A percentile compares a stretch with the other conserved stretches of the same genome.
phyloP scores from a whole-genome alignment of 1,284 basidiomycete species.

The Naganishia liquefaciens region DNA sequence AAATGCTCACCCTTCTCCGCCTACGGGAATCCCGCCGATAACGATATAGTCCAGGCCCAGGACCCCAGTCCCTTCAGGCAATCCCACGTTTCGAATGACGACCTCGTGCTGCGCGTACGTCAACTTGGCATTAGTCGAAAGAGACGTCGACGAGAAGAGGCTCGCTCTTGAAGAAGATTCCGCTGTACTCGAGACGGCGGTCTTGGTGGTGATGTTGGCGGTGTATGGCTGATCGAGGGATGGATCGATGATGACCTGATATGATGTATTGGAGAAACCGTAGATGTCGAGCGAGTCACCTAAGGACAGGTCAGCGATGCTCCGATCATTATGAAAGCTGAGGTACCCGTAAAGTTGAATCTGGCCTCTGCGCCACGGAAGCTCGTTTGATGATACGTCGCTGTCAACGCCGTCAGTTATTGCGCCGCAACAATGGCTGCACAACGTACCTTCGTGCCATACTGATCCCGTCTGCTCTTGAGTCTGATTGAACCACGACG shows the following conservation, averaged over 20 bases:
- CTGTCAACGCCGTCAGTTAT: constrained; percentile 31
- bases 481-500: constrained; percentile 47
- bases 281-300: constrained; percentile 42
- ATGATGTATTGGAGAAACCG: constrained; percentile 42
- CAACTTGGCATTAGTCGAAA: constrained; percentile 31
- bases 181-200: not conserved
- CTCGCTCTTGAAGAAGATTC: constrained; percentile 34
- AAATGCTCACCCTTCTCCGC: constrained; percentile 44
- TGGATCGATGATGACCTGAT: constrained; percentile 46
- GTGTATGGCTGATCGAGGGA: constrained; percentile 34
- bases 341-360: constrained; percentile 46
- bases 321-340: not conserved
- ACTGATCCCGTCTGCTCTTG: constrained; percentile 41
- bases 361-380: constrained; percentile 38
- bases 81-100: constrained; percentile 41
- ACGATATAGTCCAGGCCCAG: constrained; percentile 47
- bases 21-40: constrained; percentile 39
- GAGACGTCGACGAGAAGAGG: constrained; percentile 37
- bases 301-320: not conserved
- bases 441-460: constrained; percentile 47
- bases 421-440: constrained; percentile 18
- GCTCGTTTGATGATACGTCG: constrained; percentile 49
- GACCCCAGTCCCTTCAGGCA: constrained; percentile 32
- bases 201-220: constrained; percentile 13
- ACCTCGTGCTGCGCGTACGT: constrained; percentile 39